Evolutionary conservation across 805 yeast genomes (phyloP).

Genomic region (Pichia kluyveri): DNA sequence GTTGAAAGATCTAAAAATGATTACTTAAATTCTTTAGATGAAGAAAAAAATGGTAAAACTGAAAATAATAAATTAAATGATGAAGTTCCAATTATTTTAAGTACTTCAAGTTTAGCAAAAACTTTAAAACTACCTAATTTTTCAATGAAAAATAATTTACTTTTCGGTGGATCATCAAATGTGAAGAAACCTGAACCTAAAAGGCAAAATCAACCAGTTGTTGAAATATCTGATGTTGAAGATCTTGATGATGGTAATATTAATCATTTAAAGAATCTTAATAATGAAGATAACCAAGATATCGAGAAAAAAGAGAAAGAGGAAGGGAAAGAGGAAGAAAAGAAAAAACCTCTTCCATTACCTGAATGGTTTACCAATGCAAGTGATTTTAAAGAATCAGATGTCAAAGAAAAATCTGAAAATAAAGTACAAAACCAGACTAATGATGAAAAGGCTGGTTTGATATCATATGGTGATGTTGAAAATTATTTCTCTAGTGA

Average conservation of each 20-base stretch:
- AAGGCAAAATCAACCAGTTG: background rate
- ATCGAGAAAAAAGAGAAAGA: background rate
- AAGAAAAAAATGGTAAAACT: conserved; percentile 9
- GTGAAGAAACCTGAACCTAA: conserved; percentile 1
- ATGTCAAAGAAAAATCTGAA: too few relatives aligned
- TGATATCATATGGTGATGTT: conserved; percentile 44
- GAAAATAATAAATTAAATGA: conserved; percentile 1
- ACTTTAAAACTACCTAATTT: conserved; percentile 10
- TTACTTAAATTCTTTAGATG: conserved; percentile 21
- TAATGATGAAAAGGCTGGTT: conserved; percentile 39
- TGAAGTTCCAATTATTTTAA: conserved; percentile 15
- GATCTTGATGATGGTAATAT: background rate
- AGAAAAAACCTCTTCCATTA: conserved; percentile 12
- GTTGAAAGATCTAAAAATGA: conserved; percentile 40
- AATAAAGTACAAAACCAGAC: conserved; percentile 9
- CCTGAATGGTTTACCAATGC: conserved; percentile 27
- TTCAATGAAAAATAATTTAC: conserved; percentile 11
- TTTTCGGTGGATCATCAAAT: conserved; percentile 2
- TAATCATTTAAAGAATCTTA: too few relatives aligned
- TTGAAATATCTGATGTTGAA: background rate
- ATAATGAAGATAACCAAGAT: background rate
- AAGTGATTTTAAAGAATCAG: conserved; percentile 11
- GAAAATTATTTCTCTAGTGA: conserved; percentile 17
- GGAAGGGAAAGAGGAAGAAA: conserved; percentile 14
- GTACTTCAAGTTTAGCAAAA: conserved; percentile 14